These are phyloP conservation scores for Lipomyces lipofer DNA, from an alignment of 805 yeast species.

Conservation along the genomic window DNA sequence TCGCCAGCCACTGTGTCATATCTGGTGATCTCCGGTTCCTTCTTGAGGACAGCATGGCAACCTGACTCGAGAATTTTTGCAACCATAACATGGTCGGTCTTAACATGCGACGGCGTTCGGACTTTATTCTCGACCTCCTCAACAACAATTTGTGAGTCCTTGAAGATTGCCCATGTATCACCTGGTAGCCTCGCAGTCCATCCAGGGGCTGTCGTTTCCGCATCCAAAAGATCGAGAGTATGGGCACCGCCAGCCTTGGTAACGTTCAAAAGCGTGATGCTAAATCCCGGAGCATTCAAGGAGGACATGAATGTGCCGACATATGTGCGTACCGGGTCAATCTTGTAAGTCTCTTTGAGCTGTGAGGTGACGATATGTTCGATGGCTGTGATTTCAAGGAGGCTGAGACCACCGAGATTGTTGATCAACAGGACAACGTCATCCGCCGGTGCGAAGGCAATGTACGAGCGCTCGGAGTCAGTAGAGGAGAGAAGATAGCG, in stretches of 20 bases:
- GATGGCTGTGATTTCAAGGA: conserved; percentile 64
- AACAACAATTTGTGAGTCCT: too few species aligned
- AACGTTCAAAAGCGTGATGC: conserved; percentile 63
- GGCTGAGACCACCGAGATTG: conserved; percentile 86
- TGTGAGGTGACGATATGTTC: conserved; percentile 52
- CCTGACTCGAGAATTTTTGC: conserved; percentile 44
- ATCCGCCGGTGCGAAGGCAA: conserved; percentile 59
- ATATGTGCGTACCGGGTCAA: conserved; percentile 65
- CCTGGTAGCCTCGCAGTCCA: conserved; percentile 1
- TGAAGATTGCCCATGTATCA: too few species aligned
- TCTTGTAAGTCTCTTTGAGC: conserved; percentile 43
- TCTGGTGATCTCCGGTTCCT: conserved; percentile 79
- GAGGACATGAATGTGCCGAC: conserved; percentile 85
- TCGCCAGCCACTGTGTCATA: conserved; percentile 90
- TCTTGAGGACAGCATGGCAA: conserved; percentile 53
- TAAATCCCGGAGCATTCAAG: conserved; percentile 86
- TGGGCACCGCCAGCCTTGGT: background rate
- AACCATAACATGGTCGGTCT: background rate
- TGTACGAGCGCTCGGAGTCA: conserved; percentile 79
- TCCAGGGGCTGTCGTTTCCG: conserved; percentile 9
- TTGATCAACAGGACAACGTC: conserved; percentile 71
- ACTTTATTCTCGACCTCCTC: too few species aligned
- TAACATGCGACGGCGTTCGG: too few species aligned
- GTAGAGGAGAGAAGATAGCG: conserved; percentile 57
- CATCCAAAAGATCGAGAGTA: conserved; percentile 5